A percentile compares a stretch with the other conserved stretches of the same genome.
phyloP scores from a whole-genome alignment of 768 basidiomycete species.

The Macrolepiota albuminosa region DNA sequence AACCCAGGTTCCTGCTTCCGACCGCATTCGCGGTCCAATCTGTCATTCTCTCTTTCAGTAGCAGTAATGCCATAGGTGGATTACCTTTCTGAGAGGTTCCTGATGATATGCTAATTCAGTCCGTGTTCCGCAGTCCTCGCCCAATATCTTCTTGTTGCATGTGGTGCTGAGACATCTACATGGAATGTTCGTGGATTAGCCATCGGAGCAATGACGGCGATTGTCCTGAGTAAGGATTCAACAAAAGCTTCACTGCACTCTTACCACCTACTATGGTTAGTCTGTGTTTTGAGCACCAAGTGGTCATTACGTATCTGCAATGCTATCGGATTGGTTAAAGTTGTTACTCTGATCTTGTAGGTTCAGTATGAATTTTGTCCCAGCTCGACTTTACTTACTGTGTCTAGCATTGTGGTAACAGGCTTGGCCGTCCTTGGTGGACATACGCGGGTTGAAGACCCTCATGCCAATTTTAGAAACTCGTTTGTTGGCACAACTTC shows the following conservation, averaged over 20 bases:
- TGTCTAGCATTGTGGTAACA: conserved; percentile 40
- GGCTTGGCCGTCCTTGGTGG: conserved; percentile 60
- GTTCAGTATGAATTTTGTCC: not conserved
- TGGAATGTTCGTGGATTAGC: conserved; percentile 33
- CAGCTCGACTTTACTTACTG: not conserved
- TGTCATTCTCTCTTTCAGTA: conserved; percentile 31
- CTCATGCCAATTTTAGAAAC: conserved; percentile 52
- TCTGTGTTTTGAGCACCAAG: conserved; percentile 29
- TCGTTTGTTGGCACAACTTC: conserved; percentile 52
- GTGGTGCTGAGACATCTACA: conserved; percentile 21
- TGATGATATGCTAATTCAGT: not conserved
- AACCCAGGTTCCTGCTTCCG: conserved; percentile 37
- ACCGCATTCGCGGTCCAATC: conserved; percentile 39
- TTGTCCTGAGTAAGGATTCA: conserved; percentile 17
- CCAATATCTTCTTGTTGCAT: conserved; percentile 30
- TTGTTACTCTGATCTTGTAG: conserved; percentile 26
- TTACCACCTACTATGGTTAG: conserved; percentile 11
- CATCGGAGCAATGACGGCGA: conserved; percentile 27
- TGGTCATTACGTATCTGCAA: conserved; percentile 35
- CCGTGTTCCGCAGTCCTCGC: conserved; percentile 24
- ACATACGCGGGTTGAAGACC: conserved; percentile 49
- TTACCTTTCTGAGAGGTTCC: not conserved
- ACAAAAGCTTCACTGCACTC: not conserved
- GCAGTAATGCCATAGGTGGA: conserved; percentile 35
- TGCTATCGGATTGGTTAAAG: conserved; percentile 27